These are phyloP conservation scores for Fusarium secorum DNA, from an alignment of 2,329 filamentous ascomycete genomes.

Conservation along the genomic window DNA sequence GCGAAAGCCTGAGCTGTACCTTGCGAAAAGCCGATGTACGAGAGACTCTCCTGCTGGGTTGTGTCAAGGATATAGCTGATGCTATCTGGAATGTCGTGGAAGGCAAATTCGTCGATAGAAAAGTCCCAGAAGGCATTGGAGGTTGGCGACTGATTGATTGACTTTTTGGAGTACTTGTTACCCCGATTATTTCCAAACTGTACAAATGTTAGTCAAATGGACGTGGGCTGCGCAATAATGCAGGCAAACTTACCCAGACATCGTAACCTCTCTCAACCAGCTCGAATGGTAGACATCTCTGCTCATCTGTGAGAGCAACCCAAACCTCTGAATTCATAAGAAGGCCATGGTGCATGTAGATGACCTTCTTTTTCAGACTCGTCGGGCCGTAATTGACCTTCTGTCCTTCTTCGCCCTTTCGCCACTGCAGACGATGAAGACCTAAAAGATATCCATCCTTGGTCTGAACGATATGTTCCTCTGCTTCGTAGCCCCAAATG, in stretches of 20 bases:
- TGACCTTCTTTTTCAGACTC: slow-evolving; percentile 80
- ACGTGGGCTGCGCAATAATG: neutral
- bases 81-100: slow-evolving; percentile 94
- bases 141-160: slow-evolving; percentile 75
- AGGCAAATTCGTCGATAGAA: slow-evolving; percentile 97
- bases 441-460: slow-evolving; percentile 92
- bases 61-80: slow-evolving; percentile 90
- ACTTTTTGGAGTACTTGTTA: slow-evolving; percentile 99
- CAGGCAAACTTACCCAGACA: slow-evolving; percentile 75
- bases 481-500: slow-evolving; percentile 88
- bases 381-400: slow-evolving; percentile 77
- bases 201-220: slow-evolving; percentile 37
- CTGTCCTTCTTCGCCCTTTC: slow-evolving; percentile 79
- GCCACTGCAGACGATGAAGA: slow-evolving; percentile 85
- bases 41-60: slow-evolving; percentile 83
- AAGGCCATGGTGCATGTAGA: slow-evolving; percentile 94
- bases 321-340: slow-evolving; percentile 99
- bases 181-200: slow-evolving; percentile 95
- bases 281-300: slow-evolving; percentile 86
- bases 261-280: slow-evolving; percentile 92
- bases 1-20: slow-evolving; percentile 97
- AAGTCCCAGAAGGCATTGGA: slow-evolving; percentile 92
- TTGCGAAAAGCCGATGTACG: slow-evolving; percentile 97
- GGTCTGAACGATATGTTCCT: slow-evolving; percentile 96
- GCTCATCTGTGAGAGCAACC: slow-evolving; percentile 88